Conservation (phyloP, 352 stramenopile genomes). For the Pythium volutum region DNA sequence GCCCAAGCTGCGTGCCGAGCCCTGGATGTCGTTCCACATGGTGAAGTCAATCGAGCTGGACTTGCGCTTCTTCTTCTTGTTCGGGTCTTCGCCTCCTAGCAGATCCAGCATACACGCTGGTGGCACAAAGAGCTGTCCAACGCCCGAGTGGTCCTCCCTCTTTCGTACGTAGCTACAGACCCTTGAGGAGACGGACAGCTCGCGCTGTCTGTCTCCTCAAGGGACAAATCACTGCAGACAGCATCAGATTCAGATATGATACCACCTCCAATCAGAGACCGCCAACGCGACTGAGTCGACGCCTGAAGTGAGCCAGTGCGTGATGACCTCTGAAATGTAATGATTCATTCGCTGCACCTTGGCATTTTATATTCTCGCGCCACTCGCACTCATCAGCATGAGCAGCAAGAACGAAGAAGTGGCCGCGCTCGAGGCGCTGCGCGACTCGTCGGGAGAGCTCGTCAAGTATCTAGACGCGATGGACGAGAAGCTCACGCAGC, state of each 20-base stretch:
- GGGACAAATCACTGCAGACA: not conserved
- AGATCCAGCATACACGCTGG: slow-evolving; percentile 38
- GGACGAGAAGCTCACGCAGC: slow-evolving; percentile 64
- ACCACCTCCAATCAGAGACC: slow-evolving; percentile 10
- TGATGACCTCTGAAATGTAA: slow-evolving; percentile 5
- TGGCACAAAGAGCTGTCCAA: slow-evolving; percentile 6
- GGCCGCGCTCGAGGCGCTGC: slow-evolving; percentile 70
- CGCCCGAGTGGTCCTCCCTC: slow-evolving; percentile 2
- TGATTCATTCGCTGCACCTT: slow-evolving; percentile 3
- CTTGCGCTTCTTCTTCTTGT: slow-evolving; percentile 79
- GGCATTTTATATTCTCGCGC: slow-evolving; percentile 18
- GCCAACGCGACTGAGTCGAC: slow-evolving; percentile 7
- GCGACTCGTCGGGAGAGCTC: slow-evolving; percentile 72
- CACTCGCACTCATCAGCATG: slow-evolving; percentile 16
- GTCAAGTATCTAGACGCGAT: slow-evolving; percentile 75
- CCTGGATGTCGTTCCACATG: slow-evolving; percentile 55
- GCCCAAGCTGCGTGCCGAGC: slow-evolving; percentile 21
- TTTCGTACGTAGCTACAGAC: not conserved
- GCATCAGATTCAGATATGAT: slow-evolving; percentile 19
- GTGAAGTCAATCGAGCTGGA: slow-evolving; percentile 57
- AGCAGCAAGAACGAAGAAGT: slow-evolving; percentile 71
- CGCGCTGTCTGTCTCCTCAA: not conserved
- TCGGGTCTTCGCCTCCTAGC: slow-evolving; percentile 31
- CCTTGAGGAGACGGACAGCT: too few relatives aligned
- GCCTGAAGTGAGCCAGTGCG: slow-evolving; percentile 20